These are phyloP conservation scores for Aspergillus sp. DNA, from an alignment of 2,329 filamentous ascomycete genomes.

Conservation along the genomic window DNA sequence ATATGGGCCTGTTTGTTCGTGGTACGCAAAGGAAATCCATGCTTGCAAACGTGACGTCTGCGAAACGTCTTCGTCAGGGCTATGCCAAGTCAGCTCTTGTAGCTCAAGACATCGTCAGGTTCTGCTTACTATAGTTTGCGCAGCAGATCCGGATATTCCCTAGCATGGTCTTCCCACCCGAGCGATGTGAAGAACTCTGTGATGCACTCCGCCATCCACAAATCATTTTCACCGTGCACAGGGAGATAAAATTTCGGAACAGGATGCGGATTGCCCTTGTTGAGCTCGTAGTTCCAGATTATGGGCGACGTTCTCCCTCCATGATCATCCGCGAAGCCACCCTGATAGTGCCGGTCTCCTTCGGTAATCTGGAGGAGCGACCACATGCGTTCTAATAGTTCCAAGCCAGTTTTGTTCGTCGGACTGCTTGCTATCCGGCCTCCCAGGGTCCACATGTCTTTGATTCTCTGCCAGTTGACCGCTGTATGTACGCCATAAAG, in stretches of 20 bases:
- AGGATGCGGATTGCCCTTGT: conserved; percentile 1
- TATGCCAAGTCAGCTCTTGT: not conserved
- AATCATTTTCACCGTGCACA: conserved; percentile 9
- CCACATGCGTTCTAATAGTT: conserved; percentile 1
- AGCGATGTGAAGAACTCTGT: not conserved
- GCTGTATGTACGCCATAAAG: conserved; percentile 2
- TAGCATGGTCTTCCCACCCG: not conserved
- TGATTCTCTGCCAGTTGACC: conserved; percentile 1
- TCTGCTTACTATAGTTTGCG: not conserved
- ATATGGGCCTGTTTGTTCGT: conserved; percentile 10
- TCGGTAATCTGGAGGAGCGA: not conserved
- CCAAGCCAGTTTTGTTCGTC: conserved; percentile 1
- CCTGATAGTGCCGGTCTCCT: not conserved
- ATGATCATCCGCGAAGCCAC: not conserved
- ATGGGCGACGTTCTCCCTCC: conserved; percentile 4
- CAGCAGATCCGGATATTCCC: not conserved
- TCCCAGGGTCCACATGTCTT: conserved; percentile 6
- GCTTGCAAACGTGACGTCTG: conserved; percentile 4
- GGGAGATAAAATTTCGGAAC: conserved; percentile 12
- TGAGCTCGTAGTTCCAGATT: conserved; percentile 12
- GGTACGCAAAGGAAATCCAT: conserved; percentile 13
- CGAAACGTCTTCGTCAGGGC: conserved; percentile 3
- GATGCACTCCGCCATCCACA: not conserved
- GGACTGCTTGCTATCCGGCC: not conserved
- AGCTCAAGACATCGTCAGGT: not conserved